Percentiles rank a stretch among this genome's conserved stretches.
These are phyloP conservation scores for Medicago ruthenica DNA, from an alignment of 306 rosid genomes.

Conservation along the genomic window DNA sequence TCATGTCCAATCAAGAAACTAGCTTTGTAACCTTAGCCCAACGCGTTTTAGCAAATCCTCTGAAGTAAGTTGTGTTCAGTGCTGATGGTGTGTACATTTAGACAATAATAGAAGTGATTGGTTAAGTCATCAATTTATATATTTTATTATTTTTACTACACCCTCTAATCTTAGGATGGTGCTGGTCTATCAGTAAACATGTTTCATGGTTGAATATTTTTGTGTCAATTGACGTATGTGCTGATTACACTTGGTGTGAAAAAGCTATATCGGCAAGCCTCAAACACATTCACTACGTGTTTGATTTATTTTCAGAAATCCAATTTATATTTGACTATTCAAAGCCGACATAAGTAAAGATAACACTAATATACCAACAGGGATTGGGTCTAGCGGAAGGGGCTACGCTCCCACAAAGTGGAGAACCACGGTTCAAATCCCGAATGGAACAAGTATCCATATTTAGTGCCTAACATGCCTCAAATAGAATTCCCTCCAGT, in stretches of 20 bases:
- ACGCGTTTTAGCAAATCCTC: constrained; percentile 89
- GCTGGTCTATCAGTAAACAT: not conserved
- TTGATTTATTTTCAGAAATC: not conserved
- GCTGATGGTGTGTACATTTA: constrained; percentile 12
- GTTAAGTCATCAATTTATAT: not conserved
- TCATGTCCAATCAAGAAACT: constrained; percentile 99
- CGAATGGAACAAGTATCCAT: not conserved
- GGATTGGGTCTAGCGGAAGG: not conserved
- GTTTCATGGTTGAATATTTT: not conserved
- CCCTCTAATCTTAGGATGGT: constrained; percentile 14
- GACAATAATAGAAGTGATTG: constrained; percentile 21
- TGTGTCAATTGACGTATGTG: constrained; percentile 6
- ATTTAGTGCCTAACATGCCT: not conserved
- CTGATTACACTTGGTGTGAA: constrained; percentile 7
- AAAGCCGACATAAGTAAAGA: not conserved
- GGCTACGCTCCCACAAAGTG: not conserved
- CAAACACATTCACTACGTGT: not conserved
- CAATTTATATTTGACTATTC: constrained; percentile 11
- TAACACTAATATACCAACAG: not conserved
- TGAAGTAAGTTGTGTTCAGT: constrained; percentile 71
- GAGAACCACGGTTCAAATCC: too few relatives aligned
- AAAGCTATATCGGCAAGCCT: not conserved
- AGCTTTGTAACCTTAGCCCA: constrained; percentile 98
- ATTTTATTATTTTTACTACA: not conserved
- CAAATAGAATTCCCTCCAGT: not conserved